Evolutionary conservation across 1,284 basidiomycete species (phyloP).

Genomic region (Pseudozyma flocculosa): DNA sequence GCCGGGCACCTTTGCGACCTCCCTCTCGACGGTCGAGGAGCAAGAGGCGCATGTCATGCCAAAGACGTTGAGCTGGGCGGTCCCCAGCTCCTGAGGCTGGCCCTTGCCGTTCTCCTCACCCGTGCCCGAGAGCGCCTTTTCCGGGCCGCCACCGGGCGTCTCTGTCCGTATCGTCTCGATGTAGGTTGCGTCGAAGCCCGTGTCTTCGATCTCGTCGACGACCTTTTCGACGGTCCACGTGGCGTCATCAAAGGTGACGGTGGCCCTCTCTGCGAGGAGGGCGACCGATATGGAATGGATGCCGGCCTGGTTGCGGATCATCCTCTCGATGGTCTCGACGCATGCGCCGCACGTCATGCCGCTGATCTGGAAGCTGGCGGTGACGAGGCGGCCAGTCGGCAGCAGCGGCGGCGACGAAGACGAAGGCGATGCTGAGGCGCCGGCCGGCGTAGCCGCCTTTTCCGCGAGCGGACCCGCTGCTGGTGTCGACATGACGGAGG

Average conservation of each 20-base stretch:
- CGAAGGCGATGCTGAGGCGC: too few relatives aligned
- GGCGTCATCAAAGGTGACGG: constrained; percentile 79
- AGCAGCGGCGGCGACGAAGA: background rate
- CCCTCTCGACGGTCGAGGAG: constrained; percentile 73
- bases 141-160: background rate
- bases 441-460: too few relatives aligned
- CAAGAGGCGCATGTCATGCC: constrained; percentile 89
- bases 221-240: constrained; percentile 75
- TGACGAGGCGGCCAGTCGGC: constrained; percentile 12
- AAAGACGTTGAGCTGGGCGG: constrained; percentile 68
- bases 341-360: constrained; percentile 91
- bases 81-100: constrained; percentile 7
- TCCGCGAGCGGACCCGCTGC: constrained; percentile 8
- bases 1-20: constrained; percentile 67
- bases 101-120: constrained; percentile 1
- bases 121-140: background rate
- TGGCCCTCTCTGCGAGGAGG: constrained; percentile 85
- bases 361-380: constrained; percentile 70
- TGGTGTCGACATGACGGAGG: too few relatives aligned
- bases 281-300: constrained; percentile 88
- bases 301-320: constrained; percentile 79
- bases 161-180: constrained; percentile 5
- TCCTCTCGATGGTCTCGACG: constrained; percentile 91
- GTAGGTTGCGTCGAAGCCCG: constrained; percentile 77
- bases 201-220: constrained; percentile 79